Conservation (phyloP, 768 basidiomycete genomes). For the Boletus speciosus region DNA sequence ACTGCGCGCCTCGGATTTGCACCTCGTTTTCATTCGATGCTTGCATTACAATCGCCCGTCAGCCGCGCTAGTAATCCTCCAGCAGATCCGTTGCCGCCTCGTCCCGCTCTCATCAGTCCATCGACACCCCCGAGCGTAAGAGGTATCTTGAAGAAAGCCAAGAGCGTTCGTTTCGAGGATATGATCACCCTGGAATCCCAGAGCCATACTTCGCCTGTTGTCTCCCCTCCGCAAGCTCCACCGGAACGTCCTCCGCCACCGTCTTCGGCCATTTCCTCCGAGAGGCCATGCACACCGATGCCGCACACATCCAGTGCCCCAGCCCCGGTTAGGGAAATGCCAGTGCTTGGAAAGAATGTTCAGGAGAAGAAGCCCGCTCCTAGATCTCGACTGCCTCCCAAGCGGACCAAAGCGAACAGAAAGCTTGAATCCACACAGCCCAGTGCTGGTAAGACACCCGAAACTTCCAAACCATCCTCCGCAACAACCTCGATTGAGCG, state of each 20-base stretch:
- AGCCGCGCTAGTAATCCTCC: conserved; percentile 15
- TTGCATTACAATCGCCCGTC: conserved; percentile 6
- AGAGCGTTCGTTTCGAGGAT: conserved; percentile 39
- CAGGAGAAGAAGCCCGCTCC: conserved; percentile 12
- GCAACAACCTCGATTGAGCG: conserved; percentile 9
- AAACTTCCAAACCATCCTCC: conserved; percentile 2
- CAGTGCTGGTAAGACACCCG: neutral
- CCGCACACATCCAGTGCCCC: neutral
- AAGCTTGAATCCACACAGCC: conserved; percentile 1
- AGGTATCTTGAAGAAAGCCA: conserved; percentile 39
- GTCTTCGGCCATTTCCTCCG: neutral
- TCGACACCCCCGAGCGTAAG: conserved; percentile 30
- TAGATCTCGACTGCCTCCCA: conserved; percentile 15
- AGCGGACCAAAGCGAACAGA: conserved; percentile 8
- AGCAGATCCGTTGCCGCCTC: conserved; percentile 17
- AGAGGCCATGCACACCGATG: conserved; percentile 12
- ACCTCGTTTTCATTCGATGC: neutral
- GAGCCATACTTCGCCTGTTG: neutral
- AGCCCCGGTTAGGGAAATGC: neutral
- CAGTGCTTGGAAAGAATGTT: neutral
- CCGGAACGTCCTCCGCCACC: conserved; percentile 8
- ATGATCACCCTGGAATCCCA: conserved; percentile 1
- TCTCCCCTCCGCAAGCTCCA: neutral
- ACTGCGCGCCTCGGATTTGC: neutral
- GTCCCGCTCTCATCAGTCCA: conserved; percentile 22